These are phyloP conservation scores for Candida endomychidarum DNA, from an alignment of 805 yeast species.

Conservation along the genomic window DNA sequence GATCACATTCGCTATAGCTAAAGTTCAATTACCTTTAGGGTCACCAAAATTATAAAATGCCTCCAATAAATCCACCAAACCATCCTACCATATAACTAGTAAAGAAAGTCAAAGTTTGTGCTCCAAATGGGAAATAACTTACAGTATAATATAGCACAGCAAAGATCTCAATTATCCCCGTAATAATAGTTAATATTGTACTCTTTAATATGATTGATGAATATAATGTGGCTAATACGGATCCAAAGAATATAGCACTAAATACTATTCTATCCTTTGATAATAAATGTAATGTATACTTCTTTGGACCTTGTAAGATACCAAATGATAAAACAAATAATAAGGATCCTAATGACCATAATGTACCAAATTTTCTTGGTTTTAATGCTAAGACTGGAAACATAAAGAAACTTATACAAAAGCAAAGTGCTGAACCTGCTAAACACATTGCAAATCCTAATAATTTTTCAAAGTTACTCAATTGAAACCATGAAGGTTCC, in stretches of 20 bases:
- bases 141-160: conserved; percentile 89
- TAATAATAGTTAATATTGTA: conserved; percentile 71
- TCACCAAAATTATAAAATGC: conserved; percentile 29
- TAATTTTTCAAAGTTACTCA: conserved; percentile 78
- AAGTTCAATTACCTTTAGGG: too few relatives aligned
- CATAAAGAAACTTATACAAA: conserved; percentile 74
- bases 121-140: conserved; percentile 95
- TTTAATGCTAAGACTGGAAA: conserved; percentile 87
- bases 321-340: conserved; percentile 89
- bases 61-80: conserved; percentile 49
- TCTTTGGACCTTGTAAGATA: conserved; percentile 87
- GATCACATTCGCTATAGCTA: background rate
- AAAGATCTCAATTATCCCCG: conserved; percentile 73
- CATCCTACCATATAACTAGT: conserved; percentile 45
- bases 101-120: conserved; percentile 62
- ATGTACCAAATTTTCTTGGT: conserved; percentile 86
- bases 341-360: conserved; percentile 91
- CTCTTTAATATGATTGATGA: conserved; percentile 67
- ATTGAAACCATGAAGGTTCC: conserved; percentile 76
- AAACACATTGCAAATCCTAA: conserved; percentile 76
- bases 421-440: conserved; percentile 75
- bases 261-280: conserved; percentile 79
- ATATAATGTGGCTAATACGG: conserved; percentile 75
- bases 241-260: conserved; percentile 75
- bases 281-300: conserved; percentile 69